These are phyloP conservation scores for Mycena sp. DNA, from an alignment of 1,284 basidiomycete genomes.

Conservation along the genomic window DNA sequence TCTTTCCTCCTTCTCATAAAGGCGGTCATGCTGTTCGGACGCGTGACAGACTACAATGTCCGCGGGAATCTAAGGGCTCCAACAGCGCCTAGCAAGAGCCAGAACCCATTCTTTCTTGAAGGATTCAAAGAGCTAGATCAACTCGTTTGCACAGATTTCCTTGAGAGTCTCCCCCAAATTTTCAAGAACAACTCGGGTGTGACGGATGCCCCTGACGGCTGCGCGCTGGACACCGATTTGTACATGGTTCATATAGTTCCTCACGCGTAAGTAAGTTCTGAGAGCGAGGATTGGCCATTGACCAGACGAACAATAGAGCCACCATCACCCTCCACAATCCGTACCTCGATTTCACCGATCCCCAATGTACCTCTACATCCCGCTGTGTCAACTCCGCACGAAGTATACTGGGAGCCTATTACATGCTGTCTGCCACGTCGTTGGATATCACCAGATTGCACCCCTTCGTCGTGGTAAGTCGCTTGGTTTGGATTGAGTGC, in stretches of 20 bases:
- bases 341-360: slow-evolving; percentile 77
- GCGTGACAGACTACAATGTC: slow-evolving; percentile 84
- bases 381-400: slow-evolving; percentile 79
- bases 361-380: slow-evolving; percentile 67
- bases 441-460: slow-evolving; percentile 81
- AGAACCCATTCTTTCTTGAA: slow-evolving; percentile 71
- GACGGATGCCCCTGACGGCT: slow-evolving; percentile 61
- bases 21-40: slow-evolving; percentile 82
- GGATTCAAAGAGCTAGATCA: slow-evolving; percentile 76
- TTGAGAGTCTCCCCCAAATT: slow-evolving; percentile 71
- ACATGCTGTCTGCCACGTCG: slow-evolving; percentile 77
- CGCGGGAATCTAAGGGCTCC: slow-evolving; percentile 71
- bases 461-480: slow-evolving; percentile 79
- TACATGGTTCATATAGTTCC: slow-evolving; percentile 86
- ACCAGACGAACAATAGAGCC: slow-evolving; percentile 58
- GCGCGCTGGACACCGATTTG: slow-evolving; percentile 77
- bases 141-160: slow-evolving; percentile 71
- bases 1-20: slow-evolving; percentile 82
- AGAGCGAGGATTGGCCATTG: slow-evolving; percentile 8
- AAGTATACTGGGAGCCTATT: slow-evolving; percentile 76
- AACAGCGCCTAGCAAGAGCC: slow-evolving; percentile 66
- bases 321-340: slow-evolving; percentile 85
- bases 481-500: background rate
- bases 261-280: slow-evolving; percentile 69
- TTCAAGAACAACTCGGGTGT: slow-evolving; percentile 71